Percentiles rank a stretch among this genome's conserved stretches.
These are phyloP conservation scores for Mycena capillaripes DNA, from an alignment of 768 basidiomycete species.

Conservation along the genomic window DNA sequence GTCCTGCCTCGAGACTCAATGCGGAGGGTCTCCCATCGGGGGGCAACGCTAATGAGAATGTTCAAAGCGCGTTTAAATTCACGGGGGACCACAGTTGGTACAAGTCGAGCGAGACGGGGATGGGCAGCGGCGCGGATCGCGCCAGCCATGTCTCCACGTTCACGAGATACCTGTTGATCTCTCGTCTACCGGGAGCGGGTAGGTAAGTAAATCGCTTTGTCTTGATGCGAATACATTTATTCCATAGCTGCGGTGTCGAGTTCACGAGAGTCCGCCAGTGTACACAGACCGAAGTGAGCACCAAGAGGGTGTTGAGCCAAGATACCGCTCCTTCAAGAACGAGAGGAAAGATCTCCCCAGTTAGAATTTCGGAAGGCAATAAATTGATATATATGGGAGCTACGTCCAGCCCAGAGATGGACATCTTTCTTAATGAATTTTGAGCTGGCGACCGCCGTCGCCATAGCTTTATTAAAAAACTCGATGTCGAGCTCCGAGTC, in stretches of 20 bases:
- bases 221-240: background rate
- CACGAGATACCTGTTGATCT: background rate
- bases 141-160: background rate
- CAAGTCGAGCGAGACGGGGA: background rate
- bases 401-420: too few species aligned
- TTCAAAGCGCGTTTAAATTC: background rate
- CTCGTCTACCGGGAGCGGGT: background rate
- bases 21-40: background rate
- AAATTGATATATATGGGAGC: background rate
- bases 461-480: background rate
- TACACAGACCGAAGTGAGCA: background rate
- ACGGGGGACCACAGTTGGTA: background rate
- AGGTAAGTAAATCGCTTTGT: background rate
- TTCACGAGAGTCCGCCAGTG: background rate
- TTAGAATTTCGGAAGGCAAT: background rate
- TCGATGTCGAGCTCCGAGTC: too few species aligned
- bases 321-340: background rate
- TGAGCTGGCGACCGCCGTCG: too few species aligned
- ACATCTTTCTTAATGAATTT: too few species aligned
- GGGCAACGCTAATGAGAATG: background rate
- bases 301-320: background rate
- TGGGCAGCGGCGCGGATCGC: background rate
- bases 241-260: background rate
- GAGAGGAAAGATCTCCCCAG: background rate
- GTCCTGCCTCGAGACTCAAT: background rate